Evolutionary conservation across 2,329 filamentous ascomycete genomes (phyloP).

Genomic region (Cladosporium phlei): DNA sequence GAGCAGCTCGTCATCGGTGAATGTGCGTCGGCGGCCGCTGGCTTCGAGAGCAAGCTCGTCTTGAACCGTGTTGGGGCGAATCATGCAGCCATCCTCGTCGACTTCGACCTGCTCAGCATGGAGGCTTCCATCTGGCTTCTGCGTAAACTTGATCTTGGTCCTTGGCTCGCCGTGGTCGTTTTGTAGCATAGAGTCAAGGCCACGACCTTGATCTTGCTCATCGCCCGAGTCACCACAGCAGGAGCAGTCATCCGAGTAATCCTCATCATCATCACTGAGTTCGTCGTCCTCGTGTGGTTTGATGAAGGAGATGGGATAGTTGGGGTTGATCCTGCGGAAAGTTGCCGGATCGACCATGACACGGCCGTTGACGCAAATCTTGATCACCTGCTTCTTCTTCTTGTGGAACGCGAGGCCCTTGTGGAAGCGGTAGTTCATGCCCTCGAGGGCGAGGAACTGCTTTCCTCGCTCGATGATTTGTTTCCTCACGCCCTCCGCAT

Average conservation of each 20-base stretch:
- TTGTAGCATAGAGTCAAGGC: constrained; percentile 30
- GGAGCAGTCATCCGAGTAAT: constrained; percentile 38
- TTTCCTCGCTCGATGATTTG: constrained; percentile 75
- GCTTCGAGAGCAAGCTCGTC: background rate
- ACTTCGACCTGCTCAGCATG: constrained; percentile 50
- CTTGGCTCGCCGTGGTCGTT: constrained; percentile 38
- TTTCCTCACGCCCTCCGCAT: constrained; percentile 59
- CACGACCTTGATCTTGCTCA: background rate
- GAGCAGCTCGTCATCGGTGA: constrained; percentile 78
- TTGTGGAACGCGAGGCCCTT: constrained; percentile 83
- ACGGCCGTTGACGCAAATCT: constrained; percentile 79
- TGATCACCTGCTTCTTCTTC: constrained; percentile 70
- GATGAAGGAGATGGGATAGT: constrained; percentile 72
- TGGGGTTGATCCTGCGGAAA: constrained; percentile 79
- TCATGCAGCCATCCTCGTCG: constrained; percentile 48
- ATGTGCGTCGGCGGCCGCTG: constrained; percentile 35
- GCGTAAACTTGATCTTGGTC: constrained; percentile 36
- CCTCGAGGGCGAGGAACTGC: constrained; percentile 75
- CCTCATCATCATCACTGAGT: constrained; percentile 47
- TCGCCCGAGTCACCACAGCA: constrained; percentile 32
- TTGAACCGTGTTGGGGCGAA: constrained; percentile 21
- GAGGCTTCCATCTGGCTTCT: constrained; percentile 46
- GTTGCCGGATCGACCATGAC: constrained; percentile 83
- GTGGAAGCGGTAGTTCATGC: constrained; percentile 77
- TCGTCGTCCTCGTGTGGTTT: constrained; percentile 61